Percentiles rank a stretch among this genome's conserved stretches.
Conservation (phyloP, 176 grass and related monocot species). For the Pontederia crassipes region DNA sequence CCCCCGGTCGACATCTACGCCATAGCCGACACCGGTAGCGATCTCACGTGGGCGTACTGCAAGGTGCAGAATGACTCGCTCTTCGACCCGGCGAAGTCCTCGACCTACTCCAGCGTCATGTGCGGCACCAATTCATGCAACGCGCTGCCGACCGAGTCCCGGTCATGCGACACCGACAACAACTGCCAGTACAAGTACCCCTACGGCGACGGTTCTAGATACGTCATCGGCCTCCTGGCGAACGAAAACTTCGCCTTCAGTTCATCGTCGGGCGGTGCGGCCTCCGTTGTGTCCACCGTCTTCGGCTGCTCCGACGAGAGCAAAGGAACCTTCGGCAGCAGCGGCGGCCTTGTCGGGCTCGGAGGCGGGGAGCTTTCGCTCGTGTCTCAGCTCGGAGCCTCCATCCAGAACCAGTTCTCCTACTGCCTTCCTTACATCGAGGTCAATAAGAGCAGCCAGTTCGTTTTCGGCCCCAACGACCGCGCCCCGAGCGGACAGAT, state of each 20-base stretch:
- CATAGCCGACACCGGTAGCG: constrained; percentile 21
- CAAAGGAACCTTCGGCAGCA: neutral
- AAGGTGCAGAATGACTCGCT: neutral
- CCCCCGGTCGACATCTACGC: neutral
- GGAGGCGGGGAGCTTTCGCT: neutral
- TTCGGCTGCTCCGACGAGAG: constrained; percentile 5
- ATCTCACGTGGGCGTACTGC: constrained; percentile 17
- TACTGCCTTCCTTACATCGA: neutral
- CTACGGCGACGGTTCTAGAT: constrained; percentile 1
- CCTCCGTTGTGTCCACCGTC: neutral
- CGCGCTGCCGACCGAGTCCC: neutral
- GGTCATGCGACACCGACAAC: neutral
- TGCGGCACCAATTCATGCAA: neutral
- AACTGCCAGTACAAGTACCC: neutral
- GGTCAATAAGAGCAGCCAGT: neutral
- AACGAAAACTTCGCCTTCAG: constrained; percentile 15
- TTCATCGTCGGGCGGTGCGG: neutral
- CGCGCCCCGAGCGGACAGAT: too few species aligned
- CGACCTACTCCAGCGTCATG: neutral
- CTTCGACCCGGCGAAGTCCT: constrained; percentile 1
- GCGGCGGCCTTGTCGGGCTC: constrained; percentile 7
- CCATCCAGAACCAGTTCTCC: constrained; percentile 2
- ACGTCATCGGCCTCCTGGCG: neutral
- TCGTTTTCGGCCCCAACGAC: neutral
- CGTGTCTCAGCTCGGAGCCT: neutral